Evolutionary conservation across 108 stramenopile species (phyloP).

Genomic region (Discostella pseudostelligera): DNA sequence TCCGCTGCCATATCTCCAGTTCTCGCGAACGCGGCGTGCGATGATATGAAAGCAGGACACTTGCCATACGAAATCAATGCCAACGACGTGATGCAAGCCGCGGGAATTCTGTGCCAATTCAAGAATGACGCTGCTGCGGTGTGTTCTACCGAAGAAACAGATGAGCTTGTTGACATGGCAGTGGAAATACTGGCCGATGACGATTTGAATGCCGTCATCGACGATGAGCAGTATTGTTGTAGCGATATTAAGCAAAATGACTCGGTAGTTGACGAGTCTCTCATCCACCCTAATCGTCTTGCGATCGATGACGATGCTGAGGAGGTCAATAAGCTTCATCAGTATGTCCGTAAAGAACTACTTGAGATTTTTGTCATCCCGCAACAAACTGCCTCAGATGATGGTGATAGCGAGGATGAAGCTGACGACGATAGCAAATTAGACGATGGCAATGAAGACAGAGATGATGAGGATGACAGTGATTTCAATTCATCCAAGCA

Average conservation of each 20-base stretch:
- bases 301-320: slow-evolving; percentile 39
- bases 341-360: slow-evolving; percentile 45
- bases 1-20: neutral
- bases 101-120: slow-evolving; percentile 14
- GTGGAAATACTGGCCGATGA: slow-evolving; percentile 19
- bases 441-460: neutral
- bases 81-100: slow-evolving; percentile 14
- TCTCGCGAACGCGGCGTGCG: neutral
- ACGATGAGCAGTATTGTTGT: neutral
- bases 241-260: neutral
- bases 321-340: slow-evolving; percentile 47
- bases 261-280: neutral
- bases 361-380: slow-evolving; percentile 49
- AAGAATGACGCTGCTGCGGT: slow-evolving; percentile 16
- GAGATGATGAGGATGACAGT: neutral
- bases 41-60: too few species aligned
- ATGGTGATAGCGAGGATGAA: slow-evolving; percentile 18
- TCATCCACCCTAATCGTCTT: slow-evolving; percentile 43
- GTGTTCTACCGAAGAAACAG: slow-evolving; percentile 6
- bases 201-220: neutral
- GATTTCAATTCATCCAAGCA: neutral
- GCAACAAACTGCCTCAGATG: slow-evolving; percentile 17
- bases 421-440: slow-evolving; percentile 1
- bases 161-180: slow-evolving; percentile 22
- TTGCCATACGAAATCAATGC: too few species aligned